Conservation (phyloP, 1,139 yeast genomes). For the Kodamaea sp. region DNA sequence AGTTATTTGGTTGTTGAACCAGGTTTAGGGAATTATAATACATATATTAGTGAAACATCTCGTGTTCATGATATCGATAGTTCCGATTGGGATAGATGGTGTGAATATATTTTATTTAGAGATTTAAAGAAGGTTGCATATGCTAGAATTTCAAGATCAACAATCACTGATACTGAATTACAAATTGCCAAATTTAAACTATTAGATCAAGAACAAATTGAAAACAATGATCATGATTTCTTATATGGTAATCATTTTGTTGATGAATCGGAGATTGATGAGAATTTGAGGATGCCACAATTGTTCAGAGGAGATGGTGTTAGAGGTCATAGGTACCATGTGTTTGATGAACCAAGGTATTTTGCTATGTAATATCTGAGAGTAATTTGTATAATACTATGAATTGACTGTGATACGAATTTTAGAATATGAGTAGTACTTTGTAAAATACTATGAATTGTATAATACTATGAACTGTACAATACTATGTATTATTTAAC, state of each 20-base stretch:
- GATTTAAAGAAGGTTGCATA: constrained; percentile 85
- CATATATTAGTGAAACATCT: constrained; percentile 77
- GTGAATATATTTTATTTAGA: constrained; percentile 90
- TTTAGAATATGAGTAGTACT: background rate
- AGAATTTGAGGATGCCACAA: constrained; percentile 73
- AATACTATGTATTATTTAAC: background rate
- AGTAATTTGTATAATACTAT: background rate
- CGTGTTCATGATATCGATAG: constrained; percentile 94
- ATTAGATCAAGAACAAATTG: constrained; percentile 41
- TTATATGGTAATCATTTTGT: constrained; percentile 56
- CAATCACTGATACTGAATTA: constrained; percentile 94
- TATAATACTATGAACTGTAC: no score
- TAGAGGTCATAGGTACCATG: constrained; percentile 91
- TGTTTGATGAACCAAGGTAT: constrained; percentile 86
- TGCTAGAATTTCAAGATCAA: constrained; percentile 88
- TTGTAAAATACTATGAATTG: background rate
- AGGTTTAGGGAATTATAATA: constrained; percentile 82
- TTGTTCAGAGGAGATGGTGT: constrained; percentile 89
- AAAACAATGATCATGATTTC: constrained; percentile 35
- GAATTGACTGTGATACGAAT: background rate
- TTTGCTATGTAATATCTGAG: constrained; percentile 36
- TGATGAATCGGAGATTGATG: constrained; percentile 54
- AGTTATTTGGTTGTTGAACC: constrained; percentile 91
- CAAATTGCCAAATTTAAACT: constrained; percentile 90
- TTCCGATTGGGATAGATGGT: constrained; percentile 97